Evolutionary conservation across 768 basidiomycete genomes (phyloP).

Genomic region (Panus rudis): DNA sequence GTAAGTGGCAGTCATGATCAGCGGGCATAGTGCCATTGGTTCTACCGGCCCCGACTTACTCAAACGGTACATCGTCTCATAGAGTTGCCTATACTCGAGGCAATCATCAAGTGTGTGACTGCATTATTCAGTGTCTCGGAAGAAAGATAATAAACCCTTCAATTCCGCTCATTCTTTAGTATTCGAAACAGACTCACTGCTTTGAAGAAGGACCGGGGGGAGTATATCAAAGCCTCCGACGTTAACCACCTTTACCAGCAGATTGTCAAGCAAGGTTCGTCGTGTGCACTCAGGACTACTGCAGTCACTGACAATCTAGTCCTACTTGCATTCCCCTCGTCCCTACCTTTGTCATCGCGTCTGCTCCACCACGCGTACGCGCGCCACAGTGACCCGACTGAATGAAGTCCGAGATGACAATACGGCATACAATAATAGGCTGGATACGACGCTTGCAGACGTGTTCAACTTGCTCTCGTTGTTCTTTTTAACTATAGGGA

Average conservation of each 20-base stretch:
- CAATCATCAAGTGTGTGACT: constrained; percentile 72
- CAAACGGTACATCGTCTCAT: constrained; percentile 21
- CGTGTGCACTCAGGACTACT: too few relatives aligned
- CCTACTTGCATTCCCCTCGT: too few relatives aligned
- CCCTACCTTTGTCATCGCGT: too few relatives aligned
- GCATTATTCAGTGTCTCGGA: not conserved
- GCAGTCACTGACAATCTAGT: too few relatives aligned
- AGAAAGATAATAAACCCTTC: not conserved
- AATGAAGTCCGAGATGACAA: constrained; percentile 85
- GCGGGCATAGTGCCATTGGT: constrained; percentile 12
- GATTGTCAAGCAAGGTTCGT: constrained; percentile 87
- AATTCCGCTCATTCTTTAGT: constrained; percentile 33
- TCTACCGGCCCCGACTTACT: constrained; percentile 14
- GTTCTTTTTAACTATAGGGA: constrained; percentile 97
- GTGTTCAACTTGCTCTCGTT: constrained; percentile 93
- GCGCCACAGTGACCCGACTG: constrained; percentile 72
- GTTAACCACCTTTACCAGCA: constrained; percentile 89
- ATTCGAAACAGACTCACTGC: constrained; percentile 93
- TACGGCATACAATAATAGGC: constrained; percentile 72
- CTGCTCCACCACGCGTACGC: constrained; percentile 2
- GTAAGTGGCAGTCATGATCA: constrained; percentile 33
- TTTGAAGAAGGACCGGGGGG: constrained; percentile 87
- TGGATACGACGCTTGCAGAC: constrained; percentile 93
- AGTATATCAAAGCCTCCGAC: constrained; percentile 90
- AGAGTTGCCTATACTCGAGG: constrained; percentile 93